A percentile compares a stretch with the other conserved stretches of the same genome.
Conservation (phyloP, 306 rosid genomes). For the Vigna trinervia region DNA sequence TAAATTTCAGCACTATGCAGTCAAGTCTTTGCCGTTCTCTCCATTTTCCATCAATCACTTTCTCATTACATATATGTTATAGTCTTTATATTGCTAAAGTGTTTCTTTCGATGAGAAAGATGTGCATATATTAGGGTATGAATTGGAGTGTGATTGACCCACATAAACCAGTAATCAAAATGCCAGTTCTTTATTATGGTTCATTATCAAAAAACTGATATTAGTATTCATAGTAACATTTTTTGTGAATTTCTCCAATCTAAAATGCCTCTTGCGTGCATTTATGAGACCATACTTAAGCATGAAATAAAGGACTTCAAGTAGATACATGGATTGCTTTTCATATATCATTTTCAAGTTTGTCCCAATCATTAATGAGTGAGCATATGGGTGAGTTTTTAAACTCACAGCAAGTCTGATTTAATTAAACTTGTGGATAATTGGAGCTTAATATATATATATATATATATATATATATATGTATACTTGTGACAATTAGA, state of each 20-base stretch:
- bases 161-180: neutral
- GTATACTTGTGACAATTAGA: constrained; percentile 45
- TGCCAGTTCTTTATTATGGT: neutral
- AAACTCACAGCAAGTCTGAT: neutral
- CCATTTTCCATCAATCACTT: neutral
- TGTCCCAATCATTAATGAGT: neutral
- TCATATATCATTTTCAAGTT: neutral
- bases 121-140: neutral
- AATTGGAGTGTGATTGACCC: neutral
- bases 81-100: no score
- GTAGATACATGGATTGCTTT: neutral
- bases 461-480: neutral
- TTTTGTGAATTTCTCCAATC: neutral
- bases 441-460: neutral
- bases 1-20: neutral
- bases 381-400: neutral
- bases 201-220: neutral
- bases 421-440: neutral
- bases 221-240: neutral
- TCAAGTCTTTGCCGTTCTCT: constrained; percentile 2
- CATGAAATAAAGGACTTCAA: neutral
- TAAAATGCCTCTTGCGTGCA: neutral
- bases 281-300: neutral
- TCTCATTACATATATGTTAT: neutral
- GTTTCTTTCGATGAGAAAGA: neutral